Conservation (phyloP, 2,329 filamentous ascomycete species). For the Leptodontidium sp. region DNA sequence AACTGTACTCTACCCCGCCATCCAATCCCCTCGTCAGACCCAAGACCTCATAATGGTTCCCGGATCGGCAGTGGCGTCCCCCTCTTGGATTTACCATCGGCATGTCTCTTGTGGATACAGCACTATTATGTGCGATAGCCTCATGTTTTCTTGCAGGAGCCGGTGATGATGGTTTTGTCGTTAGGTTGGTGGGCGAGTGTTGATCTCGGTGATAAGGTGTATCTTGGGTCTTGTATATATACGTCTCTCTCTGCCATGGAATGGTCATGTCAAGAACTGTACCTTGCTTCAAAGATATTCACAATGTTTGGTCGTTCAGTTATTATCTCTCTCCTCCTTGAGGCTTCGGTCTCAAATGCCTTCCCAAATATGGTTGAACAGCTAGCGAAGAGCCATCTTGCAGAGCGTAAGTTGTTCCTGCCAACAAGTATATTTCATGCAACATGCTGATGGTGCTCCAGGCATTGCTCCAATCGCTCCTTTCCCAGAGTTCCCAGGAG, state of each 20-base stretch:
- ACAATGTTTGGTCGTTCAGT: conserved; percentile 16
- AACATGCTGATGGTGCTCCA: conserved; percentile 14
- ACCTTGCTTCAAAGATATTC: not conserved
- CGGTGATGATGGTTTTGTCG: not conserved
- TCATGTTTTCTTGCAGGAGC: not conserved
- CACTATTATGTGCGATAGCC: conserved; percentile 12
- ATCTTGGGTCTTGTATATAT: conserved; percentile 3
- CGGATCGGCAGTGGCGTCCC: conserved; percentile 17
- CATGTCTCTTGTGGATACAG: not conserved
- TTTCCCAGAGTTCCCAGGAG: conserved; percentile 32
- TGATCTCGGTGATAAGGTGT: not conserved
- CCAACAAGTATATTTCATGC: not conserved
- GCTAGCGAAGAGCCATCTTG: conserved; percentile 19
- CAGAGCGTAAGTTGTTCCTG: conserved; percentile 19
- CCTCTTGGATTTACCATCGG: not conserved
- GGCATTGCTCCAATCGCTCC: conserved; percentile 28
- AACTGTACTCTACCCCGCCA: conserved; percentile 1
- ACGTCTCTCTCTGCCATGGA: not conserved
- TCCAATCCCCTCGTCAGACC: not conserved
- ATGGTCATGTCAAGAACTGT: too few species aligned
- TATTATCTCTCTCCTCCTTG: conserved; percentile 12
- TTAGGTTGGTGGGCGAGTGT: not conserved
- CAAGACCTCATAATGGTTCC: conserved; percentile 11
- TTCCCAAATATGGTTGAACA: conserved; percentile 26
- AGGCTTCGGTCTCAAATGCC: conserved; percentile 20